A percentile compares a stretch with the other conserved stretches of the same genome.
These are phyloP conservation scores for Fusarium zealandicum DNA, from an alignment of 2,329 filamentous ascomycete genomes.

Conservation along the genomic window DNA sequence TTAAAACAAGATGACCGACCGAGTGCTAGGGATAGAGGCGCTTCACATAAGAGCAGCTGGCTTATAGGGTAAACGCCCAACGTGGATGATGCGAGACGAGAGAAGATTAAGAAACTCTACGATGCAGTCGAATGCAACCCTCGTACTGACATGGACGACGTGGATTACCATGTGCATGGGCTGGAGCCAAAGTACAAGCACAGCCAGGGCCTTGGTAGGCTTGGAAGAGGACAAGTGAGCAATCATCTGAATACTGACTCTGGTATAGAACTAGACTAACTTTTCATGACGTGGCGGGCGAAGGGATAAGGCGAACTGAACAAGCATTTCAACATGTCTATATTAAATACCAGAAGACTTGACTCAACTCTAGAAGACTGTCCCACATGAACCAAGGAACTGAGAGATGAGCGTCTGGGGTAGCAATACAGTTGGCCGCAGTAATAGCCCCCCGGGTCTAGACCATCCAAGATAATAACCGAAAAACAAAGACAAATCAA, in stretches of 20 bases:
- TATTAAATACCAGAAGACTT: too few relatives aligned
- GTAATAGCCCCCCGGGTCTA: too few relatives aligned
- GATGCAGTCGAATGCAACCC: constrained; percentile 6
- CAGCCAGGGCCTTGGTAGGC: constrained; percentile 18
- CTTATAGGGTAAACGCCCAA: constrained; percentile 25
- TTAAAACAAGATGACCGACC: constrained; percentile 27
- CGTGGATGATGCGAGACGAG: constrained; percentile 4
- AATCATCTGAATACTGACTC: not conserved
- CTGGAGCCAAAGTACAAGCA: constrained; percentile 23
- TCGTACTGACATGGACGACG: not conserved
- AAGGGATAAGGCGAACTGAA: not conserved
- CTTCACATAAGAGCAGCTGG: constrained; percentile 14
- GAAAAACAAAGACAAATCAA: too few relatives aligned
- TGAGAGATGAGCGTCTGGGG: too few relatives aligned
- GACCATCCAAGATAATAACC: too few relatives aligned
- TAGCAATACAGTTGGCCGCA: too few relatives aligned
- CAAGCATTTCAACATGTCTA: too few relatives aligned
- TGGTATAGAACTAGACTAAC: constrained; percentile 30
- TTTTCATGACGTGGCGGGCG: constrained; percentile 15
- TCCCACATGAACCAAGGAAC: too few relatives aligned
- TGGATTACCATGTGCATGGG: constrained; percentile 17
- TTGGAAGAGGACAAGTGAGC: accelerated
- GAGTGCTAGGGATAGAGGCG: constrained; percentile 22
- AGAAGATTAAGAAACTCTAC: not conserved
- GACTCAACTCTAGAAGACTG: too few relatives aligned